Conservation (phyloP, 169 alveolate genomes). For the Amoebophrya sp. region DNA sequence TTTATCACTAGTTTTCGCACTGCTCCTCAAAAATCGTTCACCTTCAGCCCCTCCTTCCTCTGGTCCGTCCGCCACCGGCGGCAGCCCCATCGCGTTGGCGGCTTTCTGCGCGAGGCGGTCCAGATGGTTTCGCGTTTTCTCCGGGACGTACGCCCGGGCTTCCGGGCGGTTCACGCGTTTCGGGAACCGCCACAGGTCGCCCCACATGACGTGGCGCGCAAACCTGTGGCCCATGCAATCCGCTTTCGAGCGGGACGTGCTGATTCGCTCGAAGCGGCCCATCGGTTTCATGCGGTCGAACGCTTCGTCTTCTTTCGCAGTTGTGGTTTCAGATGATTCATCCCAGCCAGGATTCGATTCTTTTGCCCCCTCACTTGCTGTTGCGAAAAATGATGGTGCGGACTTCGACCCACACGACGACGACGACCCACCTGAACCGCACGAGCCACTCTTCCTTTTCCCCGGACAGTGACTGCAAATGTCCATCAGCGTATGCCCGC, state of each 20-base stretch:
- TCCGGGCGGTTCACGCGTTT: constrained; percentile 66
- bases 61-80: background rate
- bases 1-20: no score
- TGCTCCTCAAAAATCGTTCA: no score
- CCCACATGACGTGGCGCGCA: constrained; percentile 76
- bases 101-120: constrained; percentile 55
- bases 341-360: no score
- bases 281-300: constrained; percentile 46
- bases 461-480: constrained; percentile 56
- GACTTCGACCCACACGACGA: background rate
- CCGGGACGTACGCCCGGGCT: constrained; percentile 68
- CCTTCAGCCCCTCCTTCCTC: no score
- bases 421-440: background rate
- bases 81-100: constrained; percentile 27
- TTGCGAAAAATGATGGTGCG: no score
- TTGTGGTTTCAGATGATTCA: background rate
- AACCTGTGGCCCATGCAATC: constrained; percentile 49
- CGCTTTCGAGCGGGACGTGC: constrained; percentile 32
- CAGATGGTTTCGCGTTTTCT: constrained; percentile 52
- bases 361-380: no score
- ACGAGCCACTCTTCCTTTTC: no score
- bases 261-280: constrained; percentile 51
- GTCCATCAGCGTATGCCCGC: constrained; percentile 70
- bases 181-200: constrained; percentile 79
- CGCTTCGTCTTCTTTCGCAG: background rate